Conservation (phyloP, 1,284 basidiomycete species). For the Ustilago hordei region DNA sequence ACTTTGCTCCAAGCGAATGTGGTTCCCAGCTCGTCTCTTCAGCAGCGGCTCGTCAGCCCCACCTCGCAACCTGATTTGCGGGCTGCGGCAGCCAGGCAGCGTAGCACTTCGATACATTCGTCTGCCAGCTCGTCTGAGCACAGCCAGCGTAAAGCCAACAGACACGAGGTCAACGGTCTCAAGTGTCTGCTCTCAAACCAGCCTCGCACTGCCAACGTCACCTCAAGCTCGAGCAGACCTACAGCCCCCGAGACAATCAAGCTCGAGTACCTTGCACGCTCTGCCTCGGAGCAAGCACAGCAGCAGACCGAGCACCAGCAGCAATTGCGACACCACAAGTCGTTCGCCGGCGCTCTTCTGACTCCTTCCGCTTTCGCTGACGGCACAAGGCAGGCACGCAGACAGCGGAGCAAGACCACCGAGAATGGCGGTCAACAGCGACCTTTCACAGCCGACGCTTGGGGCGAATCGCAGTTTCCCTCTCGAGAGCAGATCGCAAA, state of each 20-base stretch:
- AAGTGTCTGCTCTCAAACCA: conserved; percentile 23
- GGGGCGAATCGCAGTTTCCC: conserved; percentile 40
- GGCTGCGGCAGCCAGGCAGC: conserved; percentile 10
- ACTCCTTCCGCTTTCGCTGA: conserved; percentile 39
- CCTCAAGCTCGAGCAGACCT: conserved; percentile 29
- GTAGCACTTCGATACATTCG: conserved; percentile 24
- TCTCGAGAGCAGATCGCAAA: conserved; percentile 15
- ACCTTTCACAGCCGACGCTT: conserved; percentile 48
- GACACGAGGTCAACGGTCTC: background rate
- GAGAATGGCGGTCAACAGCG: conserved; percentile 19
- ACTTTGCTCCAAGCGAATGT: conserved; percentile 27
- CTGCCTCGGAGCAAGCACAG: conserved; percentile 6
- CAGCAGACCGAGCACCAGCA: background rate
- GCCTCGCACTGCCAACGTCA: conserved; percentile 11
- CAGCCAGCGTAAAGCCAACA: conserved; percentile 4
- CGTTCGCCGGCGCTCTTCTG: conserved; percentile 23
- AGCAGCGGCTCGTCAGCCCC: background rate
- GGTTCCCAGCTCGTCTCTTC: background rate
- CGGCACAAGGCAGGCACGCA: conserved; percentile 9
- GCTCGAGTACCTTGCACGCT: conserved; percentile 40
- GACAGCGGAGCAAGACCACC: conserved; percentile 34
- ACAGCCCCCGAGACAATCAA: conserved; percentile 52
- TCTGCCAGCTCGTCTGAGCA: conserved; percentile 17
- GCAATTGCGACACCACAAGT: conserved; percentile 21
- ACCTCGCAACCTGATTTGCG: background rate